phyloP scores from a whole-genome alignment of 768 basidiomycete species.

The Grammothele lineata region DNA sequence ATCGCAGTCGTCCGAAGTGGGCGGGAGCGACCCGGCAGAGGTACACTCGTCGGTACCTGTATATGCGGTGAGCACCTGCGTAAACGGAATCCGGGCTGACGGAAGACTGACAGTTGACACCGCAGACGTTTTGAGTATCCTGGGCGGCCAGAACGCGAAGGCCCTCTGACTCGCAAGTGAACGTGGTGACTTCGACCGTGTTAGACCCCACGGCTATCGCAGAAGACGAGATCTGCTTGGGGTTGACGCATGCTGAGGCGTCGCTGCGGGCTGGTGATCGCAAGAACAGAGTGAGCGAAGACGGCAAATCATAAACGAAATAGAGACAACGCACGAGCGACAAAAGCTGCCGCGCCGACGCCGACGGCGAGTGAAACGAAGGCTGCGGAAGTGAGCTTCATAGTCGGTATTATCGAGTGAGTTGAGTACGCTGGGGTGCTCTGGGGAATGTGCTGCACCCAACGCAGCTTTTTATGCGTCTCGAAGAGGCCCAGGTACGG shows the following conservation, averaged over 20 bases:
- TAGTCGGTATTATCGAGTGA: too few species aligned
- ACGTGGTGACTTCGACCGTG: conserved; percentile 10
- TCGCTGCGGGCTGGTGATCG: background rate
- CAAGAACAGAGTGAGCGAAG: background rate
- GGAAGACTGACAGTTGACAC: conserved; percentile 11
- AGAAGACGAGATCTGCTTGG: background rate
- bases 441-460: too few species aligned
- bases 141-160: background rate
- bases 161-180: conserved; percentile 3
- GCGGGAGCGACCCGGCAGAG: conserved; percentile 13
- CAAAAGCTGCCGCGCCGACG: background rate
- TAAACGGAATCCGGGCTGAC: background rate
- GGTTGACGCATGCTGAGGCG: background rate
- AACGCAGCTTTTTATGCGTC: too few species aligned
- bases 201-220: conserved; percentile 7
- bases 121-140: conserved; percentile 8
- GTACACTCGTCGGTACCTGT: conserved; percentile 16
- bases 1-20: conserved; percentile 12
- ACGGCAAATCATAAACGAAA: background rate
- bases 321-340: background rate
- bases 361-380: conserved; percentile 7
- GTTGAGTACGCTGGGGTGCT: too few species aligned
- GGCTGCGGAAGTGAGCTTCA: background rate
- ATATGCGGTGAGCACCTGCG: background rate
- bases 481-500: too few species aligned